Evolutionary conservation across 306 rosid genomes (phyloP).

Genomic region (Geum urbanum): DNA sequence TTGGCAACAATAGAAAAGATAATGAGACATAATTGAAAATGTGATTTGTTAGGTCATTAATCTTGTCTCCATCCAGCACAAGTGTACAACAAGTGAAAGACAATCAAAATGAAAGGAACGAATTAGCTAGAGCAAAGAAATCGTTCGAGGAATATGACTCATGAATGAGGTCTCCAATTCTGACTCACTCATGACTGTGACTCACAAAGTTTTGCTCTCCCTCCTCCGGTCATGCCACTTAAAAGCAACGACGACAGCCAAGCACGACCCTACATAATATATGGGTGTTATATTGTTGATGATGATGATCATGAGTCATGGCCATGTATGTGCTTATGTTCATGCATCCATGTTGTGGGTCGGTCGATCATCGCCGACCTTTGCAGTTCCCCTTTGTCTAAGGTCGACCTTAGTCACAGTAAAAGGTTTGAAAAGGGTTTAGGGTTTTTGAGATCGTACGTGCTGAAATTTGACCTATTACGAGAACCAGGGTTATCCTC

Average conservation of each 20-base stretch:
- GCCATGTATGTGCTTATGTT: not conserved
- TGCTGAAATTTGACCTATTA: not conserved
- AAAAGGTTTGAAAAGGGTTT: constrained; percentile 28
- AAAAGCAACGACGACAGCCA: not conserved
- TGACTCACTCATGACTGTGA: constrained; percentile 62
- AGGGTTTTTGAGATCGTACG: not conserved
- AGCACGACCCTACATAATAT: not conserved
- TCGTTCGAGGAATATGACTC: constrained; percentile 31
- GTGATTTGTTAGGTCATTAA: constrained; percentile 9
- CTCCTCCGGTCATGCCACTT: constrained; percentile 7
- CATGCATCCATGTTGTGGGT: not conserved
- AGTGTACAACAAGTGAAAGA: not conserved
- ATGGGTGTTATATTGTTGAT: not conserved
- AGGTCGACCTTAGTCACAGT: too few relatives aligned
- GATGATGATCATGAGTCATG: not conserved
- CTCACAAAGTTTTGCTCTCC: constrained; percentile 1
- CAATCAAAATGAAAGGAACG: not conserved
- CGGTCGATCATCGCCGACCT: not conserved
- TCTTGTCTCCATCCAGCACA: not conserved
- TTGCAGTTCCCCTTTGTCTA: too few relatives aligned
- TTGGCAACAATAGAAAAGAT: constrained; percentile 13
- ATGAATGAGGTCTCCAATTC: constrained; percentile 34
- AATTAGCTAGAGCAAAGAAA: not conserved
- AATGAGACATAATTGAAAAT: constrained; percentile 7
- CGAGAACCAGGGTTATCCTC: constrained; percentile 21